Evolutionary conservation across 768 basidiomycete genomes (phyloP).

Genomic region (Chalciporus piperatus): DNA sequence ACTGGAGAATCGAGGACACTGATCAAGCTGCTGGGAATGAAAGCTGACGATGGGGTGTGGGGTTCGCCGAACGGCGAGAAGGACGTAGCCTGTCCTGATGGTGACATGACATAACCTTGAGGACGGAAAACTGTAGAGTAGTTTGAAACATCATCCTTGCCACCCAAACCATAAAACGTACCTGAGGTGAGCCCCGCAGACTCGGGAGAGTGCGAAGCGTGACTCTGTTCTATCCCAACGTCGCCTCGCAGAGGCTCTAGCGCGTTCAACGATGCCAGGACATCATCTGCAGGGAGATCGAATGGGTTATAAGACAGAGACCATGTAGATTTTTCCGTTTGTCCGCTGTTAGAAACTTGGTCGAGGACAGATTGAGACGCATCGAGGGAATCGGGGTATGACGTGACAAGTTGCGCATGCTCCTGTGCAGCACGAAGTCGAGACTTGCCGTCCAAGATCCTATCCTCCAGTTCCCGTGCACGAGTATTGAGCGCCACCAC

Average conservation of each 20-base stretch:
- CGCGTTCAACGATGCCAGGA: conserved; percentile 12
- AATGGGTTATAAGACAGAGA: conserved; percentile 33
- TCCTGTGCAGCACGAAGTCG: conserved; percentile 57
- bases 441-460: conserved; percentile 60
- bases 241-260: conserved; percentile 9
- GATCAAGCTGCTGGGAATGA: conserved; percentile 55
- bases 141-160: conserved; percentile 9
- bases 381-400: conserved; percentile 29
- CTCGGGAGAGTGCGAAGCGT: conserved; percentile 22
- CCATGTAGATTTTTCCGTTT: conserved; percentile 19
- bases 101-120: conserved; percentile 36
- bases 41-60: conserved; percentile 39
- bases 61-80: conserved; percentile 58
- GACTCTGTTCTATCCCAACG: conserved; percentile 13
- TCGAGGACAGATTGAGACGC: conserved; percentile 2
- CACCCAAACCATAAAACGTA: conserved; percentile 24
- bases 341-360: conserved; percentile 8
- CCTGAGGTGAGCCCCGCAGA: conserved; percentile 33
- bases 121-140: conserved; percentile 25
- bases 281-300: conserved; percentile 23
- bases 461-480: conserved; percentile 72
- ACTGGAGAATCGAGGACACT: conserved; percentile 49
- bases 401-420: conserved; percentile 46
- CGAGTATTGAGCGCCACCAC: conserved; percentile 59
- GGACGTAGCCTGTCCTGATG: conserved; percentile 21